Conservation (phyloP, 148 eudicot species). For the Arbutus unedo region DNA sequence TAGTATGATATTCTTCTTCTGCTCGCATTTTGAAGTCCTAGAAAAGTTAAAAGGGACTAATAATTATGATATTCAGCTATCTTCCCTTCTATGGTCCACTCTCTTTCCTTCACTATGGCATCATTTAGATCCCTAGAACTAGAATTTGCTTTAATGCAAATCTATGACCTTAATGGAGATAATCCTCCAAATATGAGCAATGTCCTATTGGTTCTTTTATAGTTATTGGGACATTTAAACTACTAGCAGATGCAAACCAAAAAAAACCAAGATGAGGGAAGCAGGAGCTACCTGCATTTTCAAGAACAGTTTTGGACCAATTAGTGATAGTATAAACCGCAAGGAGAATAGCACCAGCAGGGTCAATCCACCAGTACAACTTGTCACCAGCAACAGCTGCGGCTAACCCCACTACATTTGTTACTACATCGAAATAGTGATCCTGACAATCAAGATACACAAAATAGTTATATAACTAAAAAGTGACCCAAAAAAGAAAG, state of each 20-base stretch:
- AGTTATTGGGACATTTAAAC: neutral
- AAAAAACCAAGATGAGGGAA: neutral
- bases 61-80: neutral
- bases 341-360: slow-evolving; percentile 78
- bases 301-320: slow-evolving; percentile 90
- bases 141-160: neutral
- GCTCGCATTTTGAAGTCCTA: neutral
- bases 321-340: slow-evolving; percentile 79
- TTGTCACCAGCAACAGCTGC: slow-evolving; percentile 90
- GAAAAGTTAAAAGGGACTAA: neutral
- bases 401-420: slow-evolving; percentile 79
- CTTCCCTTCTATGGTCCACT: neutral
- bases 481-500: neutral
- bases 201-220: too few relatives aligned
- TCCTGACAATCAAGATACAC: slow-evolving; percentile 39
- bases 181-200: neutral
- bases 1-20: neutral
- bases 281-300: slow-evolving; percentile 75
- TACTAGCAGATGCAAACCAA: neutral
- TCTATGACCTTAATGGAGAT: neutral
- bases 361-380: slow-evolving; percentile 92
- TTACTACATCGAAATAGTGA: slow-evolving; percentile 89
- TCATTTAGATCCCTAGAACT: neutral
- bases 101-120: neutral
- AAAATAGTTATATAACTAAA: neutral